phyloP scores from a whole-genome alignment of 106 monocot genomes.

The Allium cepa region DNA sequence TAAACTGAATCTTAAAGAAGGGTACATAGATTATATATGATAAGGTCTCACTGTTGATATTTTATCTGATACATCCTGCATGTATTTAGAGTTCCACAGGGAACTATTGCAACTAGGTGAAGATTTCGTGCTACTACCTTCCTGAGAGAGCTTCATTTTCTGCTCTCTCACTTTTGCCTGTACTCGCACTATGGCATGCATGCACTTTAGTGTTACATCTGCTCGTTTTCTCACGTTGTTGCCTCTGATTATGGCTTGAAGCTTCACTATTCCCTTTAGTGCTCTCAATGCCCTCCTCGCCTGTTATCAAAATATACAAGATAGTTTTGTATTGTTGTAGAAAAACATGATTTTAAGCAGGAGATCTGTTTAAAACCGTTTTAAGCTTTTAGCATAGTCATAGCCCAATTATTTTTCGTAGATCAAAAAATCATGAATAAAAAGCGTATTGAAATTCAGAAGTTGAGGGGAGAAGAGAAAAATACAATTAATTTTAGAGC shows the following conservation, averaged over 20 bases:
- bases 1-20: neutral
- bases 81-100: slow-evolving; percentile 39
- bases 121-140: slow-evolving; percentile 54
- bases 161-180: slow-evolving; percentile 79
- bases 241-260: slow-evolving; percentile 90
- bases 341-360: neutral
- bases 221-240: slow-evolving; percentile 93
- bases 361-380: too few relatives aligned
- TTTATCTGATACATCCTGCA: slow-evolving; percentile 45
- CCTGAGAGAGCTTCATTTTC: slow-evolving; percentile 60
- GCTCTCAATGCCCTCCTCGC: slow-evolving; percentile 87
- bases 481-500: neutral
- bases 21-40: neutral
- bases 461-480: neutral
- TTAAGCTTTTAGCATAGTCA: too few relatives aligned
- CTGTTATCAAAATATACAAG: slow-evolving; percentile 10
- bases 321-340: neutral
- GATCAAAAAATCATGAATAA: too few relatives aligned
- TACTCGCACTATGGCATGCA: slow-evolving; percentile 87
- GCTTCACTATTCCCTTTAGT: slow-evolving; percentile 82
- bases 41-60: slow-evolving; percentile 40
- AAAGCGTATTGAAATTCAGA: neutral
- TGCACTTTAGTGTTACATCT: slow-evolving; percentile 86
- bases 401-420: too few relatives aligned
- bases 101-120: slow-evolving; percentile 58